Conservation (phyloP, 352 stramenopile species). For the Peronospora belbahrii region DNA sequence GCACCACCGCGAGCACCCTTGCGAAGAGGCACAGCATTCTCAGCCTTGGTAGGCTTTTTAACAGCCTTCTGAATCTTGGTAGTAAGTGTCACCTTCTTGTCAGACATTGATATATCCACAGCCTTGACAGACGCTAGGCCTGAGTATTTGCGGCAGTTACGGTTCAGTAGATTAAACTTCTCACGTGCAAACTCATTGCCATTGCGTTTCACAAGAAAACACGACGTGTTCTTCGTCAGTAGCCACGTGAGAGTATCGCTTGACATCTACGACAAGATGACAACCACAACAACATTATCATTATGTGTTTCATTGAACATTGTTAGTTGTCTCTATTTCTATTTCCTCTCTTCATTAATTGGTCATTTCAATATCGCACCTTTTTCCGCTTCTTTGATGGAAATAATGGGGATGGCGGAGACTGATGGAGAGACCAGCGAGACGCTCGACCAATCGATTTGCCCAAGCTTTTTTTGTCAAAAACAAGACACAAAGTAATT, state of each 20-base stretch:
- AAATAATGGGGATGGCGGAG: slow-evolving; percentile 75
- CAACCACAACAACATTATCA: slow-evolving; percentile 1
- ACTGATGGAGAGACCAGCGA: slow-evolving; percentile 12
- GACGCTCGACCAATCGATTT: slow-evolving; percentile 76
- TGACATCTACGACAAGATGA: slow-evolving; percentile 54
- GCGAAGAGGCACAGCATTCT: slow-evolving; percentile 70
- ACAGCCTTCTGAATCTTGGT: slow-evolving; percentile 74
- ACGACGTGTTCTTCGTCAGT: slow-evolving; percentile 93
- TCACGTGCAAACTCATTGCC: slow-evolving; percentile 88
- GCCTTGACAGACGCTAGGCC: slow-evolving; percentile 91
- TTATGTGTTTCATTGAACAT: neutral
- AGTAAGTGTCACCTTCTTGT: slow-evolving; percentile 83
- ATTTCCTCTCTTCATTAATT: neutral
- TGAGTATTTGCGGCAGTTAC: slow-evolving; percentile 96
- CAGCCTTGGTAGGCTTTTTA: slow-evolving; percentile 63
- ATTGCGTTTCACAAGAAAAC: slow-evolving; percentile 93
- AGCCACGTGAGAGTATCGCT: slow-evolving; percentile 95
- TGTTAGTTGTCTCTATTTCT: slow-evolving; percentile 4
- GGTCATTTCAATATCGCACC: slow-evolving; percentile 19
- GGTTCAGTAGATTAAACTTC: slow-evolving; percentile 93
- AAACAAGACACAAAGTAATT: slow-evolving; percentile 5
- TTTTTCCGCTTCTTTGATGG: slow-evolving; percentile 76
- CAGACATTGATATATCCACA: slow-evolving; percentile 84
- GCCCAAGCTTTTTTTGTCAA: slow-evolving; percentile 33
- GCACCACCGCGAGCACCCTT: slow-evolving; percentile 76